Conservation (phyloP, 2,329 filamentous ascomycete species). For the Fusarium succisae region DNA sequence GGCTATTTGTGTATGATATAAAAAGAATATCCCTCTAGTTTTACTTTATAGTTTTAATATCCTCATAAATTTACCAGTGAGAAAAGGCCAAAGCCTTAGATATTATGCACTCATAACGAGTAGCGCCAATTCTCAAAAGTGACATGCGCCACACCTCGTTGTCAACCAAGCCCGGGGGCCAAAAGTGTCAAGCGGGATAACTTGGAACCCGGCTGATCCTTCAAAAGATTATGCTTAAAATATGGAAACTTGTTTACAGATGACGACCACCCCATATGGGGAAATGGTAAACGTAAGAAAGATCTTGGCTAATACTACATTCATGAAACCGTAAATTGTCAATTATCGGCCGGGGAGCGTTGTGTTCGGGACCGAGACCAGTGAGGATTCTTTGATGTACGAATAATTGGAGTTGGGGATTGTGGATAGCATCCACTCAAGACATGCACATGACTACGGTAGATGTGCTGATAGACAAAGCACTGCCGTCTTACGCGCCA, state of each 20-base stretch:
- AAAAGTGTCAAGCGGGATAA: not conserved
- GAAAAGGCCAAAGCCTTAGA: no score
- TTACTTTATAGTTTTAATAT: no score
- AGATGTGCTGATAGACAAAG: not conserved
- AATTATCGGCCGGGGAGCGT: not conserved
- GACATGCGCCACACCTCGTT: no score
- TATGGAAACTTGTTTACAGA: not conserved
- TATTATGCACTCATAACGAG: no score
- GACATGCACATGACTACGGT: not conserved
- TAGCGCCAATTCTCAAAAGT: no score
- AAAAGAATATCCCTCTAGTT: no score
- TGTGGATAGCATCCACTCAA: not conserved
- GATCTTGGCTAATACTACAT: not conserved
- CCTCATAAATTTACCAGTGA: no score
- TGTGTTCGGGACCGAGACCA: not conserved
- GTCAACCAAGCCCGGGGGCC: not conserved
- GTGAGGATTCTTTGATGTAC: not conserved
- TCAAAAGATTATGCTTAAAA: not conserved
- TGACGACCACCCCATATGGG: not conserved
- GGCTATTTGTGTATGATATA: no score
- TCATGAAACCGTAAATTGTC: not conserved
- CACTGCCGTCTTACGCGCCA: not conserved
- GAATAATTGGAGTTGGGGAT: not conserved
- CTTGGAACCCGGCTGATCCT: not conserved
- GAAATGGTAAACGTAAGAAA: fast-evolving